These are phyloP conservation scores for Nyssa sinensis DNA, from an alignment of 148 eudicot genomes.

Conservation along the genomic window DNA sequence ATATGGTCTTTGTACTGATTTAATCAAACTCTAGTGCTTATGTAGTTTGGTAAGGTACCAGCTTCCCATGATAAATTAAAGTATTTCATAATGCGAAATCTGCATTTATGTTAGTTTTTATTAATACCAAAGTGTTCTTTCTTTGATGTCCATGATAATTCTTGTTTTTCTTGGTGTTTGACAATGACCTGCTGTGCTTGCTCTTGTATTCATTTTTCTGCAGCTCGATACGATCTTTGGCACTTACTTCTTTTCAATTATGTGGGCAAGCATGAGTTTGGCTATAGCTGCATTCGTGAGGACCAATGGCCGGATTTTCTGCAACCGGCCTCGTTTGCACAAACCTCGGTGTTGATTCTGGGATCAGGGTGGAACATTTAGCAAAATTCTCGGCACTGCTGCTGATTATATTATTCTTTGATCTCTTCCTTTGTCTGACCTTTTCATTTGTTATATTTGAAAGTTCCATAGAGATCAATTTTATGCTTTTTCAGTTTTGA, in stretches of 20 bases:
- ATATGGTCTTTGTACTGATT: background rate
- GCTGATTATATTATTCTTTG: background rate
- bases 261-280: slow-evolving; percentile 73
- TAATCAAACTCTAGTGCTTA: background rate
- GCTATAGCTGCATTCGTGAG: slow-evolving; percentile 55
- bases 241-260: slow-evolving; percentile 55
- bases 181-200: background rate
- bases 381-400: background rate
- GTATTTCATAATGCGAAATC: background rate
- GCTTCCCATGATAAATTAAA: too few species aligned
- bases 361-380: background rate
- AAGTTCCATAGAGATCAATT: too few species aligned
- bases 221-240: slow-evolving; percentile 51
- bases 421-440: background rate
- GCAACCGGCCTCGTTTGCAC: slow-evolving; percentile 81
- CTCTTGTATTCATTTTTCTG: slow-evolving; percentile 14
- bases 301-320: slow-evolving; percentile 79
- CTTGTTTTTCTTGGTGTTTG: background rate
- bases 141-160: background rate
- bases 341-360: slow-evolving; percentile 49
- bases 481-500: too few species aligned
- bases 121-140: background rate
- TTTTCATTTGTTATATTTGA: too few species aligned
- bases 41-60: background rate
- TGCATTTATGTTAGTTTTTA: background rate